Percentiles rank a stretch among this genome's conserved stretches.
Evolutionary conservation across 768 basidiomycete species (phyloP).

Genomic region (Clathrus columnatus): DNA sequence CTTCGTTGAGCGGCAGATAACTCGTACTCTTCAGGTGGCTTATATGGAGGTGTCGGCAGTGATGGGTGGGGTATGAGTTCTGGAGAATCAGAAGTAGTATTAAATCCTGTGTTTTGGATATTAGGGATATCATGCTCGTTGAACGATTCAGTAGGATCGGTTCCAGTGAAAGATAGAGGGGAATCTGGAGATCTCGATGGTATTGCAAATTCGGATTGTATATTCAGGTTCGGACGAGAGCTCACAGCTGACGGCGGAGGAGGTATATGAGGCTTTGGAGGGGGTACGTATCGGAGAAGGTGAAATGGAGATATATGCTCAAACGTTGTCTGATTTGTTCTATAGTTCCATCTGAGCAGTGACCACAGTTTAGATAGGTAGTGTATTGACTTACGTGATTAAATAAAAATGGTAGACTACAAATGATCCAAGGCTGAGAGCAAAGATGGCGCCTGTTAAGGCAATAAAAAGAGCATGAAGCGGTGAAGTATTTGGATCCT

Average conservation of each 20-base stretch:
- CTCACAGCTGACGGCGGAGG: neutral
- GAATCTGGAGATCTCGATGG: slow-evolving; percentile 37
- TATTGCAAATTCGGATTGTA: slow-evolving; percentile 8
- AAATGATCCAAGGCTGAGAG: slow-evolving; percentile 68
- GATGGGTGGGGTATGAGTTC: neutral
- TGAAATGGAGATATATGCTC: slow-evolving; percentile 71
- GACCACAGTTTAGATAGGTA: neutral
- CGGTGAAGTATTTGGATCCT: slow-evolving; percentile 54
- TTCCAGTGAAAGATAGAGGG: slow-evolving; percentile 12
- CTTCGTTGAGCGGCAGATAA: slow-evolving; percentile 56
- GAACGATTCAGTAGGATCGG: too few species aligned
- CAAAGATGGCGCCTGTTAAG: slow-evolving; percentile 49
- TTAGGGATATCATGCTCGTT: slow-evolving; percentile 4
- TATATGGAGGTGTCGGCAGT: neutral
- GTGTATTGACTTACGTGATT: slow-evolving; percentile 44
- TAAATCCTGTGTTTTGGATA: neutral
- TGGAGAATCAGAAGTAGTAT: neutral
- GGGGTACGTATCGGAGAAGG: slow-evolving; percentile 62
- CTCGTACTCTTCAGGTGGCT: slow-evolving; percentile 67
- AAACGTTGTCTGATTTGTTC: slow-evolving; percentile 81
- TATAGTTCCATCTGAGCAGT: slow-evolving; percentile 22
- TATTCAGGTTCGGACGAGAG: slow-evolving; percentile 18
- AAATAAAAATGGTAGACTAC: slow-evolving; percentile 70
- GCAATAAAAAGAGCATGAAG: slow-evolving; percentile 62
- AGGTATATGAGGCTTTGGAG: slow-evolving; percentile 16